Evolutionary conservation across 306 rosid genomes (phyloP).

Genomic region (Prunus mira): DNA sequence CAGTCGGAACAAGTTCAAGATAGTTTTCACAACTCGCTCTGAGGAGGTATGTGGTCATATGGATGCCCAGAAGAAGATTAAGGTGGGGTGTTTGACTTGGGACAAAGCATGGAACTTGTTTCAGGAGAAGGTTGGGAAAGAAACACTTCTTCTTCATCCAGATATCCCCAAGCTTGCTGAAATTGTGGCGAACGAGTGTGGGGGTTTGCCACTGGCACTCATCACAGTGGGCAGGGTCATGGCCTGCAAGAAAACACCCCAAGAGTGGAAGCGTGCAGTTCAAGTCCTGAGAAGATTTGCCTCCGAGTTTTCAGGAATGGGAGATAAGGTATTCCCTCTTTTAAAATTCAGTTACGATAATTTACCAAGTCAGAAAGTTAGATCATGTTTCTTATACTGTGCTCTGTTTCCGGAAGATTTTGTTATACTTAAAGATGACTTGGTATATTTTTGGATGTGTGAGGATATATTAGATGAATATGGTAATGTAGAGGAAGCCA

Average conservation of each 20-base stretch:
- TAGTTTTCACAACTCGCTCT: conserved; percentile 25
- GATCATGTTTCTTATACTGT: conserved; percentile 21
- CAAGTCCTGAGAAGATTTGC: neutral
- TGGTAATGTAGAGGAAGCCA: neutral
- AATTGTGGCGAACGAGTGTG: conserved; percentile 7
- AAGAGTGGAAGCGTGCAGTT: conserved; percentile 12
- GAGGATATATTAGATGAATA: conserved; percentile 5
- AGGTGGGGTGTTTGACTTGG: neutral
- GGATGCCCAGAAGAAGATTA: conserved; percentile 9
- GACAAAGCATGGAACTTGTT: too few relatives aligned
- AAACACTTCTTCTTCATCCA: too few relatives aligned
- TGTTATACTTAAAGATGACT: neutral
- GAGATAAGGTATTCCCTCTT: conserved; percentile 3
- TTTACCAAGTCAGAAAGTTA: neutral
- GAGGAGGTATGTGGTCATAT: conserved; percentile 25
- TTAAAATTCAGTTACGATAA: conserved; percentile 16
- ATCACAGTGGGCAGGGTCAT: conserved; percentile 17
- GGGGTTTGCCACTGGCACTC: conserved; percentile 13
- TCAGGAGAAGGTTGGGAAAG: too few relatives aligned
- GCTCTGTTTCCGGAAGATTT: conserved; percentile 11
- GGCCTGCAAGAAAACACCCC: conserved; percentile 5
- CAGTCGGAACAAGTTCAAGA: neutral
- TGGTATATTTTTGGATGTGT: neutral
- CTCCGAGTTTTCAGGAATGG: conserved; percentile 10
- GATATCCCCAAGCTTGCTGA: too few relatives aligned